Evolutionary conservation across 805 yeast species (phyloP).

Genomic region (Candida rishiriensis): DNA sequence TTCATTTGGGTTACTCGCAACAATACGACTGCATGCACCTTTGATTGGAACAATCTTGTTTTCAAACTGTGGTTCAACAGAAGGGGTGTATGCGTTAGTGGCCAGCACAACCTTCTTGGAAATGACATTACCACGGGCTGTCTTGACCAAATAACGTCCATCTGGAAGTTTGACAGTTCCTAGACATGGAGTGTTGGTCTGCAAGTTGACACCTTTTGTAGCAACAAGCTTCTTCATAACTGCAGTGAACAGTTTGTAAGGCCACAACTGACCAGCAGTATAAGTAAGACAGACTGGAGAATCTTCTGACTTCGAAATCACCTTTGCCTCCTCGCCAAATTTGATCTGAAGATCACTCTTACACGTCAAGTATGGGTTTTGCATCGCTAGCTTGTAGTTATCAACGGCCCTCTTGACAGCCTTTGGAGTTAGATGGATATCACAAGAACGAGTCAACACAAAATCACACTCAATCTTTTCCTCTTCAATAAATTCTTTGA

Average conservation of each 20-base stretch:
- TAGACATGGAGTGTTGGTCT: slow-evolving; percentile 35
- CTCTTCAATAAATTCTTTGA: no score
- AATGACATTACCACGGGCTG: slow-evolving; percentile 18
- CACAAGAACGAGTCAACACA: no score
- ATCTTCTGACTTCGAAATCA: slow-evolving; percentile 22
- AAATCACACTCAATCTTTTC: no score
- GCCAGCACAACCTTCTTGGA: slow-evolving; percentile 33
- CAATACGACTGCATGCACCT: slow-evolving; percentile 31
- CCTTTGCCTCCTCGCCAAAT: slow-evolving; percentile 26
- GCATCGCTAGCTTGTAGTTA: background rate
- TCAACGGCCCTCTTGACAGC: no score
- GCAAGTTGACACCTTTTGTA: slow-evolving; percentile 34
- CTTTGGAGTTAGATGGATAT: no score
- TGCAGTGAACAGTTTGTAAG: slow-evolving; percentile 34
- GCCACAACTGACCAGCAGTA: slow-evolving; percentile 41
- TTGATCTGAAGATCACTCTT: slow-evolving; percentile 26
- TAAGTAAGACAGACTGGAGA: slow-evolving; percentile 28
- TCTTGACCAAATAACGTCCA: slow-evolving; percentile 28
- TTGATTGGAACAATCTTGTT: slow-evolving; percentile 31
- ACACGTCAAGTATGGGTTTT: slow-evolving; percentile 22
- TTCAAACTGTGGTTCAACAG: slow-evolving; percentile 19
- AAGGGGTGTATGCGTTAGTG: slow-evolving; percentile 30
- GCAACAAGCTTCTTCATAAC: slow-evolving; percentile 29
- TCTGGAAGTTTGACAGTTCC: slow-evolving; percentile 19
- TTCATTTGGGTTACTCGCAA: slow-evolving; percentile 1